Evolutionary conservation across 306 rosid species (phyloP).

Genomic region (Glycine soja): DNA sequence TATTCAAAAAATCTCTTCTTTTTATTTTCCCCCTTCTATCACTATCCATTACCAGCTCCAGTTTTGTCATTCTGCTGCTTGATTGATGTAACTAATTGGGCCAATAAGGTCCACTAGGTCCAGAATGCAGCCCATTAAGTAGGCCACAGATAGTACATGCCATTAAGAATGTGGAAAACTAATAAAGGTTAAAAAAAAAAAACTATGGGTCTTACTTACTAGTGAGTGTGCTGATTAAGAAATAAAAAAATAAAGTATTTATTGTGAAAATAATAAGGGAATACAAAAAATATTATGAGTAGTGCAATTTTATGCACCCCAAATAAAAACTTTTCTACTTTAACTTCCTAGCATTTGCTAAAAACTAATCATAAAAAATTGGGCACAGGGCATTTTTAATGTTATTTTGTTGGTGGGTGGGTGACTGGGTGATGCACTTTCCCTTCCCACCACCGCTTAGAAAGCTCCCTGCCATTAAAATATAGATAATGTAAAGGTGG

Average conservation of each 20-base stretch:
- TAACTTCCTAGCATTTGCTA: no score
- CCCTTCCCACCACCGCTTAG: not conserved
- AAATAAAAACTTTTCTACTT: no score
- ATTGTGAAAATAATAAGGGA: no score
- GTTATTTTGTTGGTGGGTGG: conserved; percentile 12
- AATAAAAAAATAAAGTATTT: no score
- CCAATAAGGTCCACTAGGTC: conserved; percentile 37
- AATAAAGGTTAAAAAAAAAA: not conserved
- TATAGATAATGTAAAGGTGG: not conserved
- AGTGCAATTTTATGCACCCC: no score
- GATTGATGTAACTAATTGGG: not conserved
- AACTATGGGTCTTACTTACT: no score
- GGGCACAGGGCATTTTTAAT: not conserved
- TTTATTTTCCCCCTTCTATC: conserved; percentile 11
- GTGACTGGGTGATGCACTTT: conserved; percentile 1
- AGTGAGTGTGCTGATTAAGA: no score
- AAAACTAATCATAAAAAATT: not conserved
- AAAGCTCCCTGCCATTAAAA: not conserved
- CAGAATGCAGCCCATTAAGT: conserved; percentile 6
- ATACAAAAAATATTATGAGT: no score
- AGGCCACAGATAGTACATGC: not conserved
- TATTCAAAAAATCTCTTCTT: not conserved
- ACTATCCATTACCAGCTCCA: conserved; percentile 34
- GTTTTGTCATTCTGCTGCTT: conserved; percentile 13
- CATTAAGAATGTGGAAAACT: not conserved